phyloP scores from a whole-genome alignment of 345 rosid genomes.

The Syzygium aqueum region DNA sequence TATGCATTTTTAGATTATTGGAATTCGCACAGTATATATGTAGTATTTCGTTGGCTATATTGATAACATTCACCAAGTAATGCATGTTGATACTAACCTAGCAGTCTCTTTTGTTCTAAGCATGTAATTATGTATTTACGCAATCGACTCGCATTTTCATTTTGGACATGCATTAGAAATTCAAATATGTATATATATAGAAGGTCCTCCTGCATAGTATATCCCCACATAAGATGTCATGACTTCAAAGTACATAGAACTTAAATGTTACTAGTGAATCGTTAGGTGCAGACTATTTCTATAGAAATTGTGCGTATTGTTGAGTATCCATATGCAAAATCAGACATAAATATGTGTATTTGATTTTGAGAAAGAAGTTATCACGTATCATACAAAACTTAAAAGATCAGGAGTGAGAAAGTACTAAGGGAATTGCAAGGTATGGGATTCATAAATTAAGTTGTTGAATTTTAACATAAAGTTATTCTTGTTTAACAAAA shows the following conservation, averaged over 20 bases:
- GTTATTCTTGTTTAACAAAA: neutral
- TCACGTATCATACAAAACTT: neutral
- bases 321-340: neutral
- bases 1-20: too few species aligned
- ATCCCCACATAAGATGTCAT: neutral
- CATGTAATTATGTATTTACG: neutral
- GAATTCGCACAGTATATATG: too few species aligned
- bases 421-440: neutral
- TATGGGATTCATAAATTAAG: neutral
- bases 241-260: neutral
- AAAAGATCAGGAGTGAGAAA: neutral
- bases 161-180: neutral
- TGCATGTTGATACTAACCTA: neutral
- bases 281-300: neutral
- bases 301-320: neutral
- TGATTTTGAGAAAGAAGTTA: neutral
- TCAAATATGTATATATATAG: neutral
- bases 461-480: neutral
- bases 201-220: neutral
- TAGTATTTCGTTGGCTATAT: neutral
- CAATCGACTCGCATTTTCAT: neutral
- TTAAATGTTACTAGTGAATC: neutral
- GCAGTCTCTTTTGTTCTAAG: neutral
- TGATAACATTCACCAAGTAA: neutral
- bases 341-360: neutral